Evolutionary conservation across 805 yeast species (phyloP).

Genomic region (Saturnispora saitoi): DNA sequence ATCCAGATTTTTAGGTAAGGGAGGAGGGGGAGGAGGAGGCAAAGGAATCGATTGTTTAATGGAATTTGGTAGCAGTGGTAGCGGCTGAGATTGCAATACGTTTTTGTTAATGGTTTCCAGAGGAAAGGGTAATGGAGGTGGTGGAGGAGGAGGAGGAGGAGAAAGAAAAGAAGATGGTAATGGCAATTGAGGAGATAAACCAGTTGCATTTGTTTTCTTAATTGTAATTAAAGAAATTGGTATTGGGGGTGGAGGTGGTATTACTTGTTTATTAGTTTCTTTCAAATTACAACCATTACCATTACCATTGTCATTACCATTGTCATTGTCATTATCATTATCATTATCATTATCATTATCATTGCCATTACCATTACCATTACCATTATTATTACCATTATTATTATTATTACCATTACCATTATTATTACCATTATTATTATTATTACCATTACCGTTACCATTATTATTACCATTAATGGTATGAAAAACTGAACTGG

Average conservation of each 20-base stretch:
- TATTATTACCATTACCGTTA: slow-evolving; percentile 11
- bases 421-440: neutral
- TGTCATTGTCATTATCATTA: slow-evolving; percentile 1
- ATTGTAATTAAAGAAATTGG: too few relatives aligned
- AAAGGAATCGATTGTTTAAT: neutral
- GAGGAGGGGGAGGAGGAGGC: slow-evolving; percentile 12
- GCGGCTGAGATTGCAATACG: slow-evolving; percentile 22
- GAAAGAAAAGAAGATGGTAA: slow-evolving; percentile 26
- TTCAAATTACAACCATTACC: slow-evolving; percentile 14
- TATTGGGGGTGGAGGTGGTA: slow-evolving; percentile 21
- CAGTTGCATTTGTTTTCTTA: too few relatives aligned
- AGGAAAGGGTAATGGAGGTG: slow-evolving; percentile 20
- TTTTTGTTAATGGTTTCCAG: neutral
- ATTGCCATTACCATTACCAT: slow-evolving; percentile 19
- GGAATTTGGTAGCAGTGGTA: slow-evolving; percentile 8
- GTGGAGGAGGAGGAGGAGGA: slow-evolving; percentile 22
- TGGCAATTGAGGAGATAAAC: too few relatives aligned
- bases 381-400: neutral
- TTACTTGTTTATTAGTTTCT: slow-evolving; percentile 15
- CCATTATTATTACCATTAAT: slow-evolving; percentile 8
- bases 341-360: slow-evolving; percentile 6
- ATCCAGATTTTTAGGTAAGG: slow-evolving; percentile 5
- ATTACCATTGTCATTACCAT: neutral
- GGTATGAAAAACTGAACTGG: too few relatives aligned
- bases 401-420: neutral